Evolutionary conservation across 2,329 filamentous ascomycete species (phyloP), one percentile per base, ranked within the genome.

Genomic region (Aspergillus tanneri): DNA sequence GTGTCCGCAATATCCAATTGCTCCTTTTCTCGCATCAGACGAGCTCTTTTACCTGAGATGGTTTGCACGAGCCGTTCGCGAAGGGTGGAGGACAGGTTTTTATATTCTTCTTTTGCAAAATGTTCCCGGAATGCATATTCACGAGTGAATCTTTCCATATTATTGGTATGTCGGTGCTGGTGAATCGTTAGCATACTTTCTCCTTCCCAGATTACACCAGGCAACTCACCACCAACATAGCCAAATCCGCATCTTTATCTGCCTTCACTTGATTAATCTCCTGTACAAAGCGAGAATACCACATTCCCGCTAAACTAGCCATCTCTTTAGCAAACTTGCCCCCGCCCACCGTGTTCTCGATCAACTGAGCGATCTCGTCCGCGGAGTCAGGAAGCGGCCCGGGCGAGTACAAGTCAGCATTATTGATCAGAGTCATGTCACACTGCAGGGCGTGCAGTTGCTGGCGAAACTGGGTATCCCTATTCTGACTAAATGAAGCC

Each of bases 391-490:
- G 80, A 46, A 96, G 77, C 40, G 88, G 83, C 51, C 83, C 81
- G 52, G 84, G 77, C 43, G 79, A 77, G 67, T 95, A 95, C 1
- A 88, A 87, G 62, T 96, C 87, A 43, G 93, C 88, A 58, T 88
- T 85, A 68, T 90, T 85, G 57, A 96, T 89, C 37, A 95, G 79
- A 49, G 82, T 88, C 72, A 91, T 90, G 69, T 96, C 91, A 56
- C 89, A 85, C 72, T 96, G 91, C n/a, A 96, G 83, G 57, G 89
- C 89, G 62, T 93, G 86, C 2, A 96, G 80, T 70, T 96, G 90
- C 57, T 93, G 88, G 53, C 91, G 84, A 70, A 95, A 97, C 61
- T 90, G 85, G 54, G 81, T 77, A 68, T 96, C 90, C 56, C 88
- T 82, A 64, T 95, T 90, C 54, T 86, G 82, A 55, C 84, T 82